Conservation (phyloP, 2,329 filamentous ascomycete species). For the Didymella keratinophila region DNA sequence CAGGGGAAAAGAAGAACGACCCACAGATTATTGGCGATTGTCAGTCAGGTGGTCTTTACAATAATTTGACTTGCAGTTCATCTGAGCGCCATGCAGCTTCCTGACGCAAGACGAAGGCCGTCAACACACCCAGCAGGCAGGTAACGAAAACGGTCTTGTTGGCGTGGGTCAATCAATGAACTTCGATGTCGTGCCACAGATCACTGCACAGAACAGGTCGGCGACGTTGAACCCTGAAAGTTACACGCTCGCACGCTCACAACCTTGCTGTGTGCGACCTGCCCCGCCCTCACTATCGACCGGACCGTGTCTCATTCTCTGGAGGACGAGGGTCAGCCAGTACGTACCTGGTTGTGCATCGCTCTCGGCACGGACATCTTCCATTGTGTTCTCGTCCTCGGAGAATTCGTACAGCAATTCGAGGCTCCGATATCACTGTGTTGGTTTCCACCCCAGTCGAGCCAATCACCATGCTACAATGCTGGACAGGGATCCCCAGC, state of each 20-base stretch:
- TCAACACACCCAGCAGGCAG: conserved; percentile 28
- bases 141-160: conserved; percentile 38
- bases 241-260: conserved; percentile 29
- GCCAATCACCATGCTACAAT: conserved; percentile 1
- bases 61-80: conserved; percentile 14
- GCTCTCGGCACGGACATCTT: conserved; percentile 5
- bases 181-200: conserved; percentile 32
- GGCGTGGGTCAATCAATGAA: conserved; percentile 23
- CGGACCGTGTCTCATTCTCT: conserved; percentile 21
- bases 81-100: conserved; percentile 17
- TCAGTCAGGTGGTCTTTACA: conserved; percentile 30
- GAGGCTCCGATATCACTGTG: conserved; percentile 3
- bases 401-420: conserved; percentile 7
- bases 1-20: conserved; percentile 22
- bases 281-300: conserved; percentile 27
- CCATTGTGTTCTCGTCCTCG: conserved; percentile 10
- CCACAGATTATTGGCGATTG: conserved; percentile 25
- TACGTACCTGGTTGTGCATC: conserved; percentile 16
- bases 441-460: background rate
- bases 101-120: conserved; percentile 5
- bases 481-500: conserved; percentile 34
- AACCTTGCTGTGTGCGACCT: conserved; percentile 21
- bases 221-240: conserved; percentile 35
- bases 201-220: conserved; percentile 32
- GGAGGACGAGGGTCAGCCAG: conserved; percentile 33